phyloP scores from a whole-genome alignment of 1,284 basidiomycete species.

The Schizophyllum amplum region DNA sequence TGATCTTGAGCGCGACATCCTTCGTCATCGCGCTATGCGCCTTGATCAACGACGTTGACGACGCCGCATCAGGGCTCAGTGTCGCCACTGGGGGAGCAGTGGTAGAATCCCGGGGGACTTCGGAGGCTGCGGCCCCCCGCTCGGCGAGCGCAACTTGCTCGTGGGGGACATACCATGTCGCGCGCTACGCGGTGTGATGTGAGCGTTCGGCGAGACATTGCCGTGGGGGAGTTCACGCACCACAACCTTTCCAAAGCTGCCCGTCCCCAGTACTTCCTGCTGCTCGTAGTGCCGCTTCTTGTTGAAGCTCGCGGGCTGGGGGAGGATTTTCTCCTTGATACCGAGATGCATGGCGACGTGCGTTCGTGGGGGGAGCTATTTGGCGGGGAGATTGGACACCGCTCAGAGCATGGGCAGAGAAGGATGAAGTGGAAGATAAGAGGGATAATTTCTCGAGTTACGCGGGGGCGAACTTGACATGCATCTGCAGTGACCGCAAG shows the following conservation, averaged over 20 bases:
- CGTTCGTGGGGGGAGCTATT: not conserved
- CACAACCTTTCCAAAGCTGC: conserved; percentile 84
- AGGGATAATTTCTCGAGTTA: no score
- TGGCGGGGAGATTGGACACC: no score
- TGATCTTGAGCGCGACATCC: conserved; percentile 84
- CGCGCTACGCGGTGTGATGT: conserved; percentile 32
- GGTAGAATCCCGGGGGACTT: conserved; percentile 14
- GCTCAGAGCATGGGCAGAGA: no score
- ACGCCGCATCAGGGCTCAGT: conserved; percentile 14
- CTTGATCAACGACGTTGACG: conserved; percentile 18
- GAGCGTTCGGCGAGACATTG: not conserved
- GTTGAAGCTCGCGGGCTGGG: conserved; percentile 74
- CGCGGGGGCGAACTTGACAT: no score
- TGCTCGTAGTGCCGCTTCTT: conserved; percentile 81
- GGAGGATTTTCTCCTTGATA: conserved; percentile 45
- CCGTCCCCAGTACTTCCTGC: conserved; percentile 67
- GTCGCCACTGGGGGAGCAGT: conserved; percentile 13
- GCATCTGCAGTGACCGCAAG: no score
- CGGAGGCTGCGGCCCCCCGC: conserved; percentile 45
- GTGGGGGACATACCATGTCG: conserved; percentile 65
- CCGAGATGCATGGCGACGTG: conserved; percentile 18
- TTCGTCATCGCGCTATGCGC: conserved; percentile 33
- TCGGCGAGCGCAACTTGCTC: conserved; percentile 49
- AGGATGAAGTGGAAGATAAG: no score
- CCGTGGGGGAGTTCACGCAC: conserved; percentile 28